Evolutionary conservation across 2,329 filamentous ascomycete genomes (phyloP).

Genomic region (Dothidotthia symphoricarpi): DNA sequence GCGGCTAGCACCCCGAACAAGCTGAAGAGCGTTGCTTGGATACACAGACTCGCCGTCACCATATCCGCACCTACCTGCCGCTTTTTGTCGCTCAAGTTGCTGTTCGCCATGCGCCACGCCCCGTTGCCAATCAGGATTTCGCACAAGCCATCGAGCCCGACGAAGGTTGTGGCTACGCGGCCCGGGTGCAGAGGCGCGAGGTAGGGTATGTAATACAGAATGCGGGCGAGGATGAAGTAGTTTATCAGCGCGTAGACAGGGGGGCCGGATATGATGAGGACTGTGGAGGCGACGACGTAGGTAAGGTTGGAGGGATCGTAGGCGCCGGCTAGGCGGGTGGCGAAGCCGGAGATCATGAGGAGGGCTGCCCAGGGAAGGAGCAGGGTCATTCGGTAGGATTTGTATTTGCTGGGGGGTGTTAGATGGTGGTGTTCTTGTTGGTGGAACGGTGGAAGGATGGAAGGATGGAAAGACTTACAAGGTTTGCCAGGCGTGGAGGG

Average conservation of each 20-base stretch:
- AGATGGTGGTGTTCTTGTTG: not conserved
- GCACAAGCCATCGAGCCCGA: conserved; percentile 53
- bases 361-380: conserved; percentile 56
- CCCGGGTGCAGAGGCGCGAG: conserved; percentile 58
- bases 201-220: conserved; percentile 62
- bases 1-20: conserved; percentile 51
- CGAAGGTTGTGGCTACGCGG: conserved; percentile 59
- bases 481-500: conserved; percentile 56
- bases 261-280: conserved; percentile 44
- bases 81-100: conserved; percentile 33
- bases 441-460: too few species aligned
- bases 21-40: conserved; percentile 53
- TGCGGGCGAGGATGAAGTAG: conserved; percentile 60
- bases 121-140: conserved; percentile 55
- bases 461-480: conserved; percentile 44
- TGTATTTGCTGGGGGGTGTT: conserved; percentile 49
- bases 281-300: conserved; percentile 43
- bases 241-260: conserved; percentile 62
- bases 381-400: conserved; percentile 56
- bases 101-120: conserved; percentile 48
- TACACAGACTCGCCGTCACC: conserved; percentile 51
- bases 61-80: conserved; percentile 47
- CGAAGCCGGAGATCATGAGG: conserved; percentile 58
- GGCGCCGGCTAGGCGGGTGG: conserved; percentile 54
- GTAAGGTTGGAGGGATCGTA: conserved; percentile 49